Evolutionary conservation across 2,329 filamentous ascomycete genomes (phyloP).

Genomic region (Colletotrichum sansevieriae): DNA sequence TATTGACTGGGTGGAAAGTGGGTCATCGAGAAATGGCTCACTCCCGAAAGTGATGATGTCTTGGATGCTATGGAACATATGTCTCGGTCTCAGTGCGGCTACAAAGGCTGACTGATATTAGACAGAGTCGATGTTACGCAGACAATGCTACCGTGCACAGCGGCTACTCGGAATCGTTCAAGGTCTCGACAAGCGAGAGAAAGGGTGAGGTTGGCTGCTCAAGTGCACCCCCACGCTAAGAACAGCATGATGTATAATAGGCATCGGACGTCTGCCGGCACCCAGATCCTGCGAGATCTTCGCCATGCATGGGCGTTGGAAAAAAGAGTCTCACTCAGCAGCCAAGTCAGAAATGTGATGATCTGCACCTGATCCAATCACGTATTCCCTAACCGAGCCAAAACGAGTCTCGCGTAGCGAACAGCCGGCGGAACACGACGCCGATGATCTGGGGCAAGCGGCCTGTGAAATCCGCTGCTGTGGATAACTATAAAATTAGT

Average conservation of each 20-base stretch:
- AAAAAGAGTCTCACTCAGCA: slow-evolving; percentile 1
- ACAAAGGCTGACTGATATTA: not conserved
- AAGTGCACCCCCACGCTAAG: no score
- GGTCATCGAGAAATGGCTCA: not conserved
- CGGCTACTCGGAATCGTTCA: no score
- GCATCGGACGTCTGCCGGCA: not conserved
- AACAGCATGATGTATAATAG: no score
- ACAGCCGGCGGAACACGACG: not conserved
- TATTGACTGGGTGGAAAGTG: no score
- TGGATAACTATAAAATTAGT: slow-evolving; percentile 25
- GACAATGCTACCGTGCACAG: no score
- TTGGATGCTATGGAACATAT: not conserved
- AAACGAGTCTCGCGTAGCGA: not conserved
- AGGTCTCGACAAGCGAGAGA: no score
- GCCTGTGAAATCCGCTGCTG: not conserved
- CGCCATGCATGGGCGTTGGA: slow-evolving; percentile 1
- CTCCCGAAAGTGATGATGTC: not conserved
- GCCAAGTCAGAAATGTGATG: slow-evolving; percentile 12
- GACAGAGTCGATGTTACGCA: no score
- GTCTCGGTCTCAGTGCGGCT: not conserved
- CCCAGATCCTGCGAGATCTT: not conserved
- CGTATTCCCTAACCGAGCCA: not conserved
- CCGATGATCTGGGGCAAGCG: slow-evolving; percentile 9
- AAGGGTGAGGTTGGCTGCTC: no score
- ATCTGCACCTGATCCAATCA: slow-evolving; percentile 9